Base-by-base conservation (phyloP, 371 early-diverging fungal species). In the Mucor saturninus region DNA sequence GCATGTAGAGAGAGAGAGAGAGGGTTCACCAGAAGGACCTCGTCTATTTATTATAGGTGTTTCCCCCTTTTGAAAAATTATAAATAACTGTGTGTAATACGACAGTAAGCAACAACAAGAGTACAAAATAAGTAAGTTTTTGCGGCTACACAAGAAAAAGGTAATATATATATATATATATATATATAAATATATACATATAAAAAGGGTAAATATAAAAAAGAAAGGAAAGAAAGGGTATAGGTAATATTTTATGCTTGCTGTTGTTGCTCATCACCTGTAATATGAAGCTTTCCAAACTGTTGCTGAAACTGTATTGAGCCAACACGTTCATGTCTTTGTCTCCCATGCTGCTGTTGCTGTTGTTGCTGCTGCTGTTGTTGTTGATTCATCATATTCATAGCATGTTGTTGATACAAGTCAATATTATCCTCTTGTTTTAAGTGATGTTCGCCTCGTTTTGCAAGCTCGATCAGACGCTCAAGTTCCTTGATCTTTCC, bases 401-500 rank as follows among this genome's bases (percentile, higher is more conserved):
- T 52, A 21, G 56, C 38, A 45, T 65, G 69, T 48, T 65, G 65
- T 29, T 59, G 56, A 32, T 61, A 56, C 28, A 59, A 29, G 14
- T 55, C 49, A 38, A 59, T 52, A 45, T 54, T 49, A 38, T 68
- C 45, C 26, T 59, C 59, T 28, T 46, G 13, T 29, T 59, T 39
- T 39, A 59, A 49, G 29, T 39, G 59, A 49, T 59, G 57, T 30
- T 61, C 59, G 52, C 56, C 65, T 61, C 63, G 51, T 48, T 71
- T 67, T 5, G 74, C 71, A 31, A 65, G 61, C 29, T 76, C 71
- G 46, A 76, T 83, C 67, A 95, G 90, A 65, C 93, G 92, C 46
- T 96, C 97, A 30, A 81, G 54, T 9, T 77, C 75, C 53, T 62
- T 38, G 26, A 78, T 68, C 54, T 68, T 69, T 38, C 68, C 65